Conservation (phyloP, 1,139 yeast genomes). For the Suhomyces atakaporum region DNA sequence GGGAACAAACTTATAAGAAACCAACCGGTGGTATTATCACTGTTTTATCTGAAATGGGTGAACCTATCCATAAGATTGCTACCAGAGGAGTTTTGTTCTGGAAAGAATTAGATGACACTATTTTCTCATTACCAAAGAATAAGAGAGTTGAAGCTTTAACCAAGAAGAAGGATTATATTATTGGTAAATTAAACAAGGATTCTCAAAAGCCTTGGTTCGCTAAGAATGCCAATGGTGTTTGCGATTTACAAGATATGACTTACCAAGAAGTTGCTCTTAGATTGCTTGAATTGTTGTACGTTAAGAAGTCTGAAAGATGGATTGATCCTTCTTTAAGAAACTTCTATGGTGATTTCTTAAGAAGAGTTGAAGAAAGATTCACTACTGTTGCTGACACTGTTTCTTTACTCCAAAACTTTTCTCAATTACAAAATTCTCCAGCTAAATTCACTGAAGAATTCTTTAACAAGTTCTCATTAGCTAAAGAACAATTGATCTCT, state of each 20-base stretch:
- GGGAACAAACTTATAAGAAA: constrained; percentile 94
- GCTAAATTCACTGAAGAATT: constrained; percentile 58
- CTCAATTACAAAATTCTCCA: constrained; percentile 66
- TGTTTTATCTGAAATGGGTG: constrained; percentile 98
- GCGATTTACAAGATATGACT: constrained; percentile 95
- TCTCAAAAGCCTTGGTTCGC: constrained; percentile 99
- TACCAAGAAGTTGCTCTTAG: constrained; percentile 89
- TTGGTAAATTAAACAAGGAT: constrained; percentile 83
- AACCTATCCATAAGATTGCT: constrained; percentile 97
- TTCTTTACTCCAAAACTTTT: constrained; percentile 74
- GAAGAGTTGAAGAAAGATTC: constrained; percentile 97
- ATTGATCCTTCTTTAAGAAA: constrained; percentile 83
- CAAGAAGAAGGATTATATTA: constrained; percentile 85
- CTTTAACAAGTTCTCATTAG: constrained; percentile 68
- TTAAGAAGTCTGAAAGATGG: constrained; percentile 81
- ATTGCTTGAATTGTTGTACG: constrained; percentile 85
- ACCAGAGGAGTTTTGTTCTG: constrained; percentile 97
- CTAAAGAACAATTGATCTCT: constrained; percentile 79
- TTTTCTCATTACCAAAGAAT: constrained; percentile 87
- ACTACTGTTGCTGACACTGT: constrained; percentile 51
- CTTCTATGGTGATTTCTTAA: constrained; percentile 81
- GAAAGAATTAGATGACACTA: constrained; percentile 94
- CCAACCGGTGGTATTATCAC: constrained; percentile 97
- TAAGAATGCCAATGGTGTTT: constrained; percentile 71
- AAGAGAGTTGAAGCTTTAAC: constrained; percentile 80